These are phyloP conservation scores for Leccinum rimulosum DNA, from an alignment of 768 basidiomycete genomes.

Conservation along the genomic window DNA sequence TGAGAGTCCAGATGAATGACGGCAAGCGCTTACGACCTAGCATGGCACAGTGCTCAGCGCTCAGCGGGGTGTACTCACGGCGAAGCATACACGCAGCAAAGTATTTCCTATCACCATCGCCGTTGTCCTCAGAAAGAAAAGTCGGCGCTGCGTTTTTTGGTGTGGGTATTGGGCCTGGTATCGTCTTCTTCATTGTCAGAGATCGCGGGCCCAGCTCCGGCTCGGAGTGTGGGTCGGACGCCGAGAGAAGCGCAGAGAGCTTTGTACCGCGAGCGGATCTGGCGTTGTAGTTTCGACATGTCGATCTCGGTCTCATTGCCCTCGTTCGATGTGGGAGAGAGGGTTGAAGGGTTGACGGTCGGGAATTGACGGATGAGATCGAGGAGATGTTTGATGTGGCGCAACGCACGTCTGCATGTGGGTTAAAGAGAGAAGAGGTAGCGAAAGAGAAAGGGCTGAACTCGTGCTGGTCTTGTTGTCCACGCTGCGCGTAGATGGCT, in stretches of 20 bases:
- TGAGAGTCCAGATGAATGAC: too few species aligned
- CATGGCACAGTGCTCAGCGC: too few species aligned
- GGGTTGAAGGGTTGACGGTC: slow-evolving; percentile 59
- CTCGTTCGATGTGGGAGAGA: slow-evolving; percentile 6
- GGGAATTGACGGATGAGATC: slow-evolving; percentile 77
- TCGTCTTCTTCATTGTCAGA: background rate
- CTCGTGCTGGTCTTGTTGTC: background rate
- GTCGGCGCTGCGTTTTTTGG: background rate
- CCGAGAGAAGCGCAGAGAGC: slow-evolving; percentile 82
- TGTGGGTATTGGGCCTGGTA: too few species aligned
- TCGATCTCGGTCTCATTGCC: slow-evolving; percentile 49
- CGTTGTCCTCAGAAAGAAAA: slow-evolving; percentile 8
- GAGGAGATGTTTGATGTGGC: slow-evolving; percentile 69
- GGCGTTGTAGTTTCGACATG: slow-evolving; percentile 71
- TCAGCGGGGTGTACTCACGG: too few species aligned
- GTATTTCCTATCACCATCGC: background rate
- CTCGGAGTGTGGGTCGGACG: slow-evolving; percentile 48
- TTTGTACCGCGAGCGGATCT: slow-evolving; percentile 87
- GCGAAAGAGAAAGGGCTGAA: slow-evolving; percentile 5
- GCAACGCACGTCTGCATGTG: slow-evolving; percentile 47
- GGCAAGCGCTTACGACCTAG: too few species aligned
- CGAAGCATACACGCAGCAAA: too few species aligned
- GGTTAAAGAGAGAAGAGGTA: background rate
- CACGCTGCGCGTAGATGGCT: too few species aligned
- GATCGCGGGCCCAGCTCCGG: slow-evolving; percentile 21